Evolutionary conservation across 2,329 filamentous ascomycete species (phyloP).

Genomic region (Alternaria tenuissima): DNA sequence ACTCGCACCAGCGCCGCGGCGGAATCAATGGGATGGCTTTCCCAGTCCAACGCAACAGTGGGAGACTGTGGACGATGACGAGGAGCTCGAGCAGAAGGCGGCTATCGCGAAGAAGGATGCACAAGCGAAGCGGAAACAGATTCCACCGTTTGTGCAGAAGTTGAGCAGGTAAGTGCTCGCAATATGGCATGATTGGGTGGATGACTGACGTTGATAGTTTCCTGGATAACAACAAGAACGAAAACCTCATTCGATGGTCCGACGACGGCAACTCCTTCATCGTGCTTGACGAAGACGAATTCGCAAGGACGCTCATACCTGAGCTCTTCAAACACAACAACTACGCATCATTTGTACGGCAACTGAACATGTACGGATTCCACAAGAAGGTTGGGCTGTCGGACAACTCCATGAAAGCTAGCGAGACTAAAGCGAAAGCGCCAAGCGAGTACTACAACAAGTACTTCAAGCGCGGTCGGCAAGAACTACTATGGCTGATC

Average conservation of each 20-base stretch:
- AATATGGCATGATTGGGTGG: neutral
- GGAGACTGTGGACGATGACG: constrained; percentile 71
- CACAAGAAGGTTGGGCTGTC: constrained; percentile 73
- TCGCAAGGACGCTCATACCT: constrained; percentile 75
- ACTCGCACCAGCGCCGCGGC: constrained; percentile 50
- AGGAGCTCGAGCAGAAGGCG: constrained; percentile 80
- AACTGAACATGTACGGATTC: constrained; percentile 68
- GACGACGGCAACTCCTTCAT: constrained; percentile 96
- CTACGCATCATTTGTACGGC: constrained; percentile 78
- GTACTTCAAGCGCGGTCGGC: constrained; percentile 92
- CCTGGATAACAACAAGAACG: constrained; percentile 90
- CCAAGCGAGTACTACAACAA: constrained; percentile 98
- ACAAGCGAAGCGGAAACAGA: constrained; percentile 89
- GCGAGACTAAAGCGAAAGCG: constrained; percentile 95
- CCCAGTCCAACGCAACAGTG: constrained; percentile 55
- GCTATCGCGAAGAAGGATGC: constrained; percentile 85
- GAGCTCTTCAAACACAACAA: constrained; percentile 83
- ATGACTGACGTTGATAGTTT: constrained; percentile 68
- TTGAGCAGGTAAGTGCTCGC: constrained; percentile 78
- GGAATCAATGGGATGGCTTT: constrained; percentile 52
- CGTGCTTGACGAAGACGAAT: constrained; percentile 93
- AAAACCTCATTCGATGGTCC: constrained; percentile 95
- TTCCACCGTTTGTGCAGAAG: constrained; percentile 97
- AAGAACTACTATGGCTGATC: constrained; percentile 93
- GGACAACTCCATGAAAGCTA: constrained; percentile 97